These are phyloP conservation scores for Eucalyptus rudis DNA, from an alignment of 345 rosid genomes.

Conservation along the genomic window DNA sequence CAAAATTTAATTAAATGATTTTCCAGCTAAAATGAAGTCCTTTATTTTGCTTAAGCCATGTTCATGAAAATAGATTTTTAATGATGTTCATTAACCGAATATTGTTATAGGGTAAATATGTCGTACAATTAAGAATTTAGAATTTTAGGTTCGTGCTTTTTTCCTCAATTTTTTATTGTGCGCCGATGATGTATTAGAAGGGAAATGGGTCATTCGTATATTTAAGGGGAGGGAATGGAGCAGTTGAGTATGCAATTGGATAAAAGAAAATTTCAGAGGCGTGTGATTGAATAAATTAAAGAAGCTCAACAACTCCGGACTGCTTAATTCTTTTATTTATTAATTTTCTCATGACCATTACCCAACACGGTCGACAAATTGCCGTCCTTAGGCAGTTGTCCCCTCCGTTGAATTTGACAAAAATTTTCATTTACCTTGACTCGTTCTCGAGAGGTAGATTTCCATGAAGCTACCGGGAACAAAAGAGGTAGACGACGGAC, in stretches of 20 bases:
- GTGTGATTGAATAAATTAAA: background rate
- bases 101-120: background rate
- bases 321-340: too few species aligned
- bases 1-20: too few species aligned
- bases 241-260: background rate
- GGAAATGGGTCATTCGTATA: background rate
- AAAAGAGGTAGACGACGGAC: background rate
- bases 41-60: background rate
- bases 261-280: background rate
- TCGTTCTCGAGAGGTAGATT: background rate
- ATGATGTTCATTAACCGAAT: too few species aligned
- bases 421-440: background rate
- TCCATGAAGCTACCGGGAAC: background rate
- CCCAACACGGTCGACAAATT: background rate
- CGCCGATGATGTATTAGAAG: too few species aligned
- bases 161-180: too few species aligned
- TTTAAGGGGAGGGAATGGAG: background rate
- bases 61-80: background rate
- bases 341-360: background rate
- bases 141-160: too few species aligned
- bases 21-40: rapidly evolving
- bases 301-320: background rate
- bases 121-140: too few species aligned
- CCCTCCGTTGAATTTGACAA: background rate
- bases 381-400: background rate